These are phyloP conservation scores for Pyricularia sp. DNA, from an alignment of 2,329 filamentous ascomycete genomes.

Conservation along the genomic window DNA sequence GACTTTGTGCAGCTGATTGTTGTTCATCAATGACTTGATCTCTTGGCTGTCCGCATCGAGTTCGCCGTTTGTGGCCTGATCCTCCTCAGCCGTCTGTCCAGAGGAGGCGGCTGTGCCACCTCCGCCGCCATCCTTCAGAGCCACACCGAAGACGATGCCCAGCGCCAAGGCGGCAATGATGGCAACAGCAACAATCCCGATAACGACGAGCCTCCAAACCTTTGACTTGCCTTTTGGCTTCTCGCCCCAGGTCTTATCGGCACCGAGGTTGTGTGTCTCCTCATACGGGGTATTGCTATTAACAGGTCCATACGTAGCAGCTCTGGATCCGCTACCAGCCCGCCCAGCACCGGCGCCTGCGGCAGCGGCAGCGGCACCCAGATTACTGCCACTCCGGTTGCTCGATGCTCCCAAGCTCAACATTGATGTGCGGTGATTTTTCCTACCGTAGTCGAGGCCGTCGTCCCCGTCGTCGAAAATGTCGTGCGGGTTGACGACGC, in stretches of 20 bases:
- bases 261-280: conserved; percentile 20
- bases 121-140: conserved; percentile 37
- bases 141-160: conserved; percentile 59
- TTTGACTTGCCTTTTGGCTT: conserved; percentile 50
- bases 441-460: conserved; percentile 46
- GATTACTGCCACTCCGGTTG: conserved; percentile 19
- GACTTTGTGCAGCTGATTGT: conserved; percentile 72
- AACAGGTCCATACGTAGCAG: conserved; percentile 41
- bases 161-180: conserved; percentile 60
- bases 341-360: conserved; percentile 33
- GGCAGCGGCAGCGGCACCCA: conserved; percentile 26
- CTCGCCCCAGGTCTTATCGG: conserved; percentile 26
- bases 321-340: conserved; percentile 17
- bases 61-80: conserved; percentile 52
- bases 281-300: conserved; percentile 14
- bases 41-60: conserved; percentile 61
- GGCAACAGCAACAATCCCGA: conserved; percentile 47
- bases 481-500: conserved; percentile 60
- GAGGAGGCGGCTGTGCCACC: conserved; percentile 19
- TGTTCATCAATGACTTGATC: conserved; percentile 66
- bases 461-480: conserved; percentile 86
- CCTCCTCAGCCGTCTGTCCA: conserved; percentile 42
- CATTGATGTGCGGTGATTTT: conserved; percentile 41
- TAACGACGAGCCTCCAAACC: conserved; percentile 59
- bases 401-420: conserved; percentile 40